Evolutionary conservation across 2,329 filamentous ascomycete species (phyloP).

Genomic region (Colletotrichum agaves): DNA sequence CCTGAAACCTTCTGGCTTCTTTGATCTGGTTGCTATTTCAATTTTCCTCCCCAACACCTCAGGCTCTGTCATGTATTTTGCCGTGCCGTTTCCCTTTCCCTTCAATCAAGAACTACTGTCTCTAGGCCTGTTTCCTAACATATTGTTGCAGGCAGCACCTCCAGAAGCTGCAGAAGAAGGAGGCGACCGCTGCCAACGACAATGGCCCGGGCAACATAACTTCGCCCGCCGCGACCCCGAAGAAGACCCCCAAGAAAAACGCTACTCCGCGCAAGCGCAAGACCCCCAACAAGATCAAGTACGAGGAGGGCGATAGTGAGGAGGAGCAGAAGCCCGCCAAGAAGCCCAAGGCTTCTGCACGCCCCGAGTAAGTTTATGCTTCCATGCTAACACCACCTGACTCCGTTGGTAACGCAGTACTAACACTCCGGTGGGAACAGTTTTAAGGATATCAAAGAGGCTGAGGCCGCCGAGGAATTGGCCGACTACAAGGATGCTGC

Average conservation of each 20-base stretch:
- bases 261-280: slow-evolving; percentile 45
- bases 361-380: slow-evolving; percentile 15
- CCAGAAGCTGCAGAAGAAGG: slow-evolving; percentile 54
- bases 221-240: slow-evolving; percentile 37
- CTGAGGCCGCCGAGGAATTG: background rate
- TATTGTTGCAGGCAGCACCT: slow-evolving; percentile 54
- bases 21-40: slow-evolving; percentile 4
- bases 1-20: background rate
- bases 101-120: background rate
- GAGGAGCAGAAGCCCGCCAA: slow-evolving; percentile 39
- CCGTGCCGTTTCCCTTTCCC: slow-evolving; percentile 29
- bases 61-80: slow-evolving; percentile 53
- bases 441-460: slow-evolving; percentile 2
- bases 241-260: slow-evolving; percentile 35
- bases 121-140: slow-evolving; percentile 28
- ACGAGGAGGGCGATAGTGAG: slow-evolving; percentile 41
- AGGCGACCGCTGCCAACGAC: slow-evolving; percentile 42
- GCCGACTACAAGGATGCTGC: background rate
- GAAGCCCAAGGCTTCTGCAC: slow-evolving; percentile 36
- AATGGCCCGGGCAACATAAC: slow-evolving; percentile 15
- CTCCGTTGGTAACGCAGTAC: background rate
- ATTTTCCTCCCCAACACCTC: slow-evolving; percentile 35
- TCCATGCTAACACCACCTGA: background rate
- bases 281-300: slow-evolving; percentile 42
- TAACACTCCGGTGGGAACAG: background rate